A percentile compares a stretch with the other conserved stretches of the same genome.
Evolutionary conservation across 1,284 basidiomycete species (phyloP).

Genomic region (Moesziomyces parantarcticus): DNA sequence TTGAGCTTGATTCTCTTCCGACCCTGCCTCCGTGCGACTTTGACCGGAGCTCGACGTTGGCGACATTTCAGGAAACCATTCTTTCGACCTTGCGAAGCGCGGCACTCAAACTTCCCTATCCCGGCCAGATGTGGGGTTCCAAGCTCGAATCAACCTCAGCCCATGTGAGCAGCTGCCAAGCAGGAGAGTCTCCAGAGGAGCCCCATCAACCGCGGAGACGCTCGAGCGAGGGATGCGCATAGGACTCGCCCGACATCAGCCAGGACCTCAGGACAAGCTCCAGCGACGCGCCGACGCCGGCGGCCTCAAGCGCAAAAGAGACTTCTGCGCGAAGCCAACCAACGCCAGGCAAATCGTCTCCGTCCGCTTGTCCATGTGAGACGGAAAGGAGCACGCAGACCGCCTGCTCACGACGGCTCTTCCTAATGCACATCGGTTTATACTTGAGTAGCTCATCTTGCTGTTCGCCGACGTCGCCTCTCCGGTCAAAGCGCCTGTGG

Average conservation of each 20-base stretch:
- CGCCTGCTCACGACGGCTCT: constrained; percentile 68
- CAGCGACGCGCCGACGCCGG: constrained; percentile 18
- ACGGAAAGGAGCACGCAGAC: constrained; percentile 56
- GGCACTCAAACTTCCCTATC: constrained; percentile 52
- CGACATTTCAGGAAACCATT: constrained; percentile 54
- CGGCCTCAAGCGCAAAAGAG: constrained; percentile 33
- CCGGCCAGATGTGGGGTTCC: constrained; percentile 36
- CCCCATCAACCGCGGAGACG: constrained; percentile 42
- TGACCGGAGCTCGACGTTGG: constrained; percentile 10
- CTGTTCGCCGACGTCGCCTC: constrained; percentile 31
- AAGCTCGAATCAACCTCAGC: constrained; percentile 48
- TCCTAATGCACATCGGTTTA: constrained; percentile 66
- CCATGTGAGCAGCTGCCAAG: constrained; percentile 36
- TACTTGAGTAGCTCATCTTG: constrained; percentile 63
- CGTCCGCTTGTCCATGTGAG: constrained; percentile 36
- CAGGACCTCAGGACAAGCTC: constrained; percentile 37
- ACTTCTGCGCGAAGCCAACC: constrained; percentile 23
- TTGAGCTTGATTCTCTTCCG: neutral
- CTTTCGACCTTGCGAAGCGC: constrained; percentile 55
- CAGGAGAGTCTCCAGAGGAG: constrained; percentile 40
- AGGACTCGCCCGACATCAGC: constrained; percentile 45
- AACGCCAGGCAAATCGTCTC: constrained; percentile 13
- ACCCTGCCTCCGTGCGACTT: neutral
- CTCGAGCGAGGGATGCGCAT: constrained; percentile 51
- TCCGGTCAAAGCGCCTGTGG: neutral